Evolutionary conservation across 225 moss, liverwort and hornwort species (phyloP), one percentile per base, ranked within the genome.

Genomic region (Thuidium tamariscinum): DNA sequence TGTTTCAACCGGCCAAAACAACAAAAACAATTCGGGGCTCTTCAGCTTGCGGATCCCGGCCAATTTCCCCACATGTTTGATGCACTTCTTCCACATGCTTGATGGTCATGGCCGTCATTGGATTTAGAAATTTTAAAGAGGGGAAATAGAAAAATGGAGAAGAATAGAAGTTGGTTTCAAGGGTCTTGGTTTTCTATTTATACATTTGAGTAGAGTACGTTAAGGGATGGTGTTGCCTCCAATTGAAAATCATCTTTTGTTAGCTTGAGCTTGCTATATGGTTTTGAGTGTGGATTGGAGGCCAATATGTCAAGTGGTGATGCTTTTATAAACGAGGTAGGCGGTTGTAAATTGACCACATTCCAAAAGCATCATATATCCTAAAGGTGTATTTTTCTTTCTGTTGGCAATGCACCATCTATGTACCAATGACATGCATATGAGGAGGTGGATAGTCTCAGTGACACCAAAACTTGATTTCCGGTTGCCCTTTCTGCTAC

Each of bases 201-300:
- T 2, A 0, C 4, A 1, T 2, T 65, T 20, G 65, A n/a, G n/a
- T 1, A 1, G 3, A 19, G 19, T 5, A 65, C 0, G 0, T 3
- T n/a, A 19, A 12, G 10, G n/a, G 5, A 7, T n/a, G 34, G 9
- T 4, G 64, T 9, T 64, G 34, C 18, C 18, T 64, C 9, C 56
- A 56, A 64, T 64, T 65, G n/a, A 10, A 65, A 65, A 65, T 65
- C n/a, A 65, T 19, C n/a, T n/a, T n/a, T n/a, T n/a, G n/a, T n/a
- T 2, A 65, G 1, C 19, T 65, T 10, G 18, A 65, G 65, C 19
- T 5, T 2, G 14, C 5, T 3, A 5, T n/a, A n/a, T n/a, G 65
- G 19, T 10, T 18, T 65, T 19, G 5, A n/a, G 13, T 2, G 32
- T 63, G 4, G 32, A 4, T 32, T 32, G 17, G 63, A 63, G 34